A percentile compares a stretch with the other conserved stretches of the same genome.
phyloP scores from a whole-genome alignment of 805 yeast genomes.

The Scheffersomyces lignosus region DNA sequence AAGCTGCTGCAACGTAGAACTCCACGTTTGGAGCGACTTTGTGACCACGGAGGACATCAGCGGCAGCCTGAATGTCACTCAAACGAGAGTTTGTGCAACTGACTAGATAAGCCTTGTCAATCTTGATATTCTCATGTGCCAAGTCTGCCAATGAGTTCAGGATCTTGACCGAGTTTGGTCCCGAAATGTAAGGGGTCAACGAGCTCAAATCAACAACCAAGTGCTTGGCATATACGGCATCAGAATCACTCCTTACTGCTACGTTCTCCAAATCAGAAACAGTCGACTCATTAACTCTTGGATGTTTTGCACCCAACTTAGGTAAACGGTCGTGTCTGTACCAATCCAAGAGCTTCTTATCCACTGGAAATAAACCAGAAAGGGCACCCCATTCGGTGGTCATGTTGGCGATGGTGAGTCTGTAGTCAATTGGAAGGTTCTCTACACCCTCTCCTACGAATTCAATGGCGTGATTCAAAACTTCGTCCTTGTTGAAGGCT shows the following conservation, averaged over 20 bases:
- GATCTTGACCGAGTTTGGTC: conserved; percentile 96
- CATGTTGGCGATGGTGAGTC: conserved; percentile 94
- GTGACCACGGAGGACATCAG: conserved; percentile 76
- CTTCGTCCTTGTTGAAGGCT: conserved; percentile 86
- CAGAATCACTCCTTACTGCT: conserved; percentile 57
- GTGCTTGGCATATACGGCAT: conserved; percentile 87
- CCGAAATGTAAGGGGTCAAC: conserved; percentile 85
- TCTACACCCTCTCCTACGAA: conserved; percentile 81
- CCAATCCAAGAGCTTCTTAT: conserved; percentile 72
- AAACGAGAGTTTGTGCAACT: conserved; percentile 96
- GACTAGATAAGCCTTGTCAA: conserved; percentile 95
- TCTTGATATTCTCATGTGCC: conserved; percentile 67
- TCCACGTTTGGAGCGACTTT: conserved; percentile 89
- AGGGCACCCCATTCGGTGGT: conserved; percentile 99
- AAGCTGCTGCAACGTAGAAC: conserved; percentile 97
- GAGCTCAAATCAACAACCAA: conserved; percentile 77
- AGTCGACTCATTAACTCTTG: conserved; percentile 70
- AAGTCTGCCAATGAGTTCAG: conserved; percentile 77
- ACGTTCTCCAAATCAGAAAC: conserved; percentile 52
- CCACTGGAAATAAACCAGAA: conserved; percentile 97
- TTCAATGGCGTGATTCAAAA: conserved; percentile 89
- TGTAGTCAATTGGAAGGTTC: conserved; percentile 71
- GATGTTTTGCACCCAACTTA: conserved; percentile 69
- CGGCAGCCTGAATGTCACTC: conserved; percentile 93
- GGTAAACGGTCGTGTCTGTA: conserved; percentile 59